phyloP scores from a whole-genome alignment of 2,329 filamentous ascomycete species.

The Apiospora marii region DNA sequence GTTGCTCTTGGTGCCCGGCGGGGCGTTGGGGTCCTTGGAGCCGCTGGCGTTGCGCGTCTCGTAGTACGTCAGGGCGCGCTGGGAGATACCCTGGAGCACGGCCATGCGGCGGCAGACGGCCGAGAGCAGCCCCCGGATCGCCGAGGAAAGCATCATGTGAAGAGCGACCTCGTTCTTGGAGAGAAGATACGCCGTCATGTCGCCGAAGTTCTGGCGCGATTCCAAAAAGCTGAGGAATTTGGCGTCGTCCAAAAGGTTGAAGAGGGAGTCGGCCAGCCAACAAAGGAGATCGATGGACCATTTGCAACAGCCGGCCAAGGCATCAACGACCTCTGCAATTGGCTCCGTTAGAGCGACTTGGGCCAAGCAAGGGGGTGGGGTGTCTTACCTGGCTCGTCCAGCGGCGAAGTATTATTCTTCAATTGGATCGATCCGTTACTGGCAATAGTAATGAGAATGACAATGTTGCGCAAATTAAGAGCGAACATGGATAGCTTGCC shows the following conservation, averaged over 20 bases:
- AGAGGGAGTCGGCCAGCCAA: constrained; percentile 67
- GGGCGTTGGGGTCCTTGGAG: constrained; percentile 51
- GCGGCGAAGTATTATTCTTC: constrained; percentile 63
- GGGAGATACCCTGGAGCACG: constrained; percentile 61
- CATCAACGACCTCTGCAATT: constrained; percentile 70
- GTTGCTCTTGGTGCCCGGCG: constrained; percentile 43
- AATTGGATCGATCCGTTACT: constrained; percentile 62
- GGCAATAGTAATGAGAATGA: constrained; percentile 70
- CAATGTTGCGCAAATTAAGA: constrained; percentile 76
- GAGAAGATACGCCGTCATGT: constrained; percentile 61
- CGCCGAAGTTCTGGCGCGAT: constrained; percentile 51
- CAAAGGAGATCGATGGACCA: constrained; percentile 79
- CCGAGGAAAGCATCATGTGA: constrained; percentile 75
- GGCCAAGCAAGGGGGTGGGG: constrained; percentile 23
- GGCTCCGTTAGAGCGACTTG: neutral
- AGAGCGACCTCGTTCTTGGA: constrained; percentile 64
- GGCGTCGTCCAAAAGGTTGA: constrained; percentile 60
- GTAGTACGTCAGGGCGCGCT: constrained; percentile 59
- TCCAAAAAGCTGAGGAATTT: constrained; percentile 59
- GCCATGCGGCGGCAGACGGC: constrained; percentile 71
- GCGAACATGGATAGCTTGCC: constrained; percentile 79
- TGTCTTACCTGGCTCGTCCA: constrained; percentile 68
- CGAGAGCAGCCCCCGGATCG: constrained; percentile 75
- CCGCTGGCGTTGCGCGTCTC: constrained; percentile 48
- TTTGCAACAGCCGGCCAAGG: constrained; percentile 75